Evolutionary conservation across 78 protist genomes (phyloP), one percentile per base, ranked within the genome.

Genomic region (Protostelium mycophagum): DNA sequence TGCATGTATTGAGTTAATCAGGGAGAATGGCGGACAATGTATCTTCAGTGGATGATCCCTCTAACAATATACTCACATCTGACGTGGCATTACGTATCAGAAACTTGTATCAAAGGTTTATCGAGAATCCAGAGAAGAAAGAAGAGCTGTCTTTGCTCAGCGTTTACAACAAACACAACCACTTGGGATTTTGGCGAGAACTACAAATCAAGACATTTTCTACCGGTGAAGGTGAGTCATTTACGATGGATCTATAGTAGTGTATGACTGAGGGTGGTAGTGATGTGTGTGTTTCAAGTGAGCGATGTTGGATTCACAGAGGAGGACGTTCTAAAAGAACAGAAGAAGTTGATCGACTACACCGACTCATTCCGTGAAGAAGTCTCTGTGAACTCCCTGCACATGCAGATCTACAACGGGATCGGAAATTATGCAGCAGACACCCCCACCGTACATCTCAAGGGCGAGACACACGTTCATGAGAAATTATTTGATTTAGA

Each of bases 121-220:
- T 92, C 10, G 31, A 35, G 0, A 37, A 86, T 1, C 63, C 63
- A 51, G 31, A 37, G 35, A 86, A 90, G 37, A n/a, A 31, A 28
- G 93, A 51, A 16, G 73, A 51, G 0, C 35, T 83, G 0, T 83
- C 63, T 39, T 25, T 35, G 35, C 90, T 88, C 35, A n/a, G 36
- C 28, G 90, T 91, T 38, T 93, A 36, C 86, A 92, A 93, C 38
- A 93, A 93, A 73, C 36, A 10, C n/a, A 51, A 38, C 0, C 95
- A 93, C 36, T 39, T 84, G 84, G 95, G 95, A 23, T 93, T 93
- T 37, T 93, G 95, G 95, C 89, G 95, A 35, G 92, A 93, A 87
- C 23, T 93, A 28, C 88, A 83, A 1, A 91, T 93, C 28, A 87
- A 91, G 83, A 92, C 89, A 35, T 90, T 90, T 29, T 89, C 93